phyloP scores from a whole-genome alignment of 1,139 yeast genomes.

The Candida smagusa region DNA sequence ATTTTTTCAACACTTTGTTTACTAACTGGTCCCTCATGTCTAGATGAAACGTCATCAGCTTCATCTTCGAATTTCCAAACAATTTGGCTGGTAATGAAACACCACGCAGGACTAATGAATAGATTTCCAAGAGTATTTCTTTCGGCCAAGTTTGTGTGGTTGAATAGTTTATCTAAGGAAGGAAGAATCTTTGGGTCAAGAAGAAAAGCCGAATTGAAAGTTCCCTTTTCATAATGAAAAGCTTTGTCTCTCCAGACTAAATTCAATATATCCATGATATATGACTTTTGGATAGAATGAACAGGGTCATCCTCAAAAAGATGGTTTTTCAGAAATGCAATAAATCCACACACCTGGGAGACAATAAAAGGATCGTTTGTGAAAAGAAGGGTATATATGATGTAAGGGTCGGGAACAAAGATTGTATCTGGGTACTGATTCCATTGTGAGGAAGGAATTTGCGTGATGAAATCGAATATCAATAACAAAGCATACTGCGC shows the following conservation, averaged over 20 bases:
- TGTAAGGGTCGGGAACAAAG: conserved; percentile 36
- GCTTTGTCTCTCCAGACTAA: conserved; percentile 61
- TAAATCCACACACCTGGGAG: conserved; percentile 48
- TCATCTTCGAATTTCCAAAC: conserved; percentile 49
- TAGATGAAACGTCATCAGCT: conserved; percentile 19
- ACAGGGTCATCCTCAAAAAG: conserved; percentile 24
- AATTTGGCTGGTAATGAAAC: conserved; percentile 41
- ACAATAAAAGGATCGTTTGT: conserved; percentile 40
- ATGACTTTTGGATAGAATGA: conserved; percentile 47
- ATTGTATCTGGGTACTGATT: conserved; percentile 10
- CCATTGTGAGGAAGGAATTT: conserved; percentile 9
- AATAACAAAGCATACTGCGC: conserved; percentile 7
- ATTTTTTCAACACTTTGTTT: conserved; percentile 25
- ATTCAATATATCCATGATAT: conserved; percentile 59
- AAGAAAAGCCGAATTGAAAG: conserved; percentile 35
- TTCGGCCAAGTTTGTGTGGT: conserved; percentile 19
- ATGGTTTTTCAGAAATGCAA: conserved; percentile 41
- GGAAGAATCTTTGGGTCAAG: conserved; percentile 36
- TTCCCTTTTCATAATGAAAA: conserved; percentile 16
- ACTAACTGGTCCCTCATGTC: conserved; percentile 48
- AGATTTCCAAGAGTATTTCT: conserved; percentile 44
- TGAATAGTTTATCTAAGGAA: conserved; percentile 35
- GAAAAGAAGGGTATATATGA: conserved; percentile 36
- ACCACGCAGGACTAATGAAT: conserved; percentile 54
- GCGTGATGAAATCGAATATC: conserved; percentile 11